Evolutionary conservation across 768 basidiomycete species (phyloP).

Genomic region (Solioccasus polychromus): DNA sequence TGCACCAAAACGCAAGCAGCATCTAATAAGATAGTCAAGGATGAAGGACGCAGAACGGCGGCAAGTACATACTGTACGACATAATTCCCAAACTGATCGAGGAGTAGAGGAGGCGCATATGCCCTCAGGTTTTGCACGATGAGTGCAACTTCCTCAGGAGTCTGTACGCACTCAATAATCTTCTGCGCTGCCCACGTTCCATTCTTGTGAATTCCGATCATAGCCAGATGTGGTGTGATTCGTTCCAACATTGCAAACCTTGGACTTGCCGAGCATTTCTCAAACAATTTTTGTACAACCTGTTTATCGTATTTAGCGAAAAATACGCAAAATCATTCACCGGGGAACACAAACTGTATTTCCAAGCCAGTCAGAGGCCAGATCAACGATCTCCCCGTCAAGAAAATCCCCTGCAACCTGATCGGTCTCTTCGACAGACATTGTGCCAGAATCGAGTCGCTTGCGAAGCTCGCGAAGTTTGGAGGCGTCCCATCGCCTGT

Average conservation of each 20-base stretch:
- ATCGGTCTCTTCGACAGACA: conserved; percentile 84
- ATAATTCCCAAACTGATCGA: conserved; percentile 93
- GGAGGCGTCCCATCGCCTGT: conserved; percentile 90
- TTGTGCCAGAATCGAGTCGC: conserved; percentile 85
- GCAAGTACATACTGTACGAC: conserved; percentile 74
- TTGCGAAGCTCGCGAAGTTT: conserved; percentile 93
- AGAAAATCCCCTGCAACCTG: conserved; percentile 87
- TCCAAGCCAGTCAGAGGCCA: conserved; percentile 97
- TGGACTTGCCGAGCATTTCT: conserved; percentile 74
- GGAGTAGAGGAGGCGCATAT: conserved; percentile 88
- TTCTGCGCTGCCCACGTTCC: conserved; percentile 99
- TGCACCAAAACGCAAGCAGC: conserved; percentile 86
- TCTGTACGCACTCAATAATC: conserved; percentile 93
- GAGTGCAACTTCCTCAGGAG: conserved; percentile 79
- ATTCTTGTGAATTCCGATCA: conserved; percentile 99
- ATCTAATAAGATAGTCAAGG: conserved; percentile 42
- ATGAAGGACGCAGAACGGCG: background rate
- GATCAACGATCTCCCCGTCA: conserved; percentile 91
- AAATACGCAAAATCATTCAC: background rate
- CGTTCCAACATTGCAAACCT: conserved; percentile 92
- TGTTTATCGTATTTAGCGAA: conserved; percentile 27
- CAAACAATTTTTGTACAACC: conserved; percentile 97
- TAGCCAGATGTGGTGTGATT: conserved; percentile 88
- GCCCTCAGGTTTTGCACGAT: conserved; percentile 86
- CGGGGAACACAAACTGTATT: conserved; percentile 57